These are phyloP conservation scores for Leccinum variicolor DNA, from an alignment of 768 basidiomycete genomes.

Conservation along the genomic window DNA sequence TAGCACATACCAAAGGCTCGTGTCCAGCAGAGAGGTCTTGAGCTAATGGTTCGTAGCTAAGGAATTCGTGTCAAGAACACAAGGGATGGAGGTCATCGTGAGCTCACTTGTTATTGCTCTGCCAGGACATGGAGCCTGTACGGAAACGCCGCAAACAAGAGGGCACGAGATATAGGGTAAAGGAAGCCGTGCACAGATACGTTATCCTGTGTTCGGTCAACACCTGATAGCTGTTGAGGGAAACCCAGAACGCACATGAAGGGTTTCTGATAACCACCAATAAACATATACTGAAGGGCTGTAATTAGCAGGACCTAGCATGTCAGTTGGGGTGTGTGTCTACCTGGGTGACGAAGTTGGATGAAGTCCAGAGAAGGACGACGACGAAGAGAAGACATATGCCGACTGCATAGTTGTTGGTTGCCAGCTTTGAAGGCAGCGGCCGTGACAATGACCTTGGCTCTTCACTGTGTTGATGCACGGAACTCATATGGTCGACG, in stretches of 20 bases:
- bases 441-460: conserved; percentile 5
- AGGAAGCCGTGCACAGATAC: conserved; percentile 90
- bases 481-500: conserved; percentile 16
- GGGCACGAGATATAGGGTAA: conserved; percentile 77
- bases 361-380: conserved; percentile 84
- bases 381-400: conserved; percentile 70
- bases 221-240: neutral
- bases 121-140: neutral
- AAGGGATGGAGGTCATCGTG: neutral
- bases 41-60: conserved; percentile 25
- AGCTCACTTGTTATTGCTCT: conserved; percentile 11
- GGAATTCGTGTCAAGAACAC: neutral
- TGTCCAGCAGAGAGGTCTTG: conserved; percentile 12
- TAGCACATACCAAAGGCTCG: conserved; percentile 18
- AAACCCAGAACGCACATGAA: conserved; percentile 59
- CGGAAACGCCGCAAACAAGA: conserved; percentile 38
- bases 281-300: conserved; percentile 43
- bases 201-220: conserved; percentile 56
- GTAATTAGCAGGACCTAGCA: conserved; percentile 5
- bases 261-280: conserved; percentile 81
- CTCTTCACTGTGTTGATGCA: conserved; percentile 12
- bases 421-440: conserved; percentile 3
- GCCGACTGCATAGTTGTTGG: conserved; percentile 49
- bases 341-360: conserved; percentile 86
- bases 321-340: neutral